Evolutionary conservation across 2,329 filamentous ascomycete genomes (phyloP), one percentile per base, ranked within the genome.

Genomic region (Emergomyces orientalis): DNA sequence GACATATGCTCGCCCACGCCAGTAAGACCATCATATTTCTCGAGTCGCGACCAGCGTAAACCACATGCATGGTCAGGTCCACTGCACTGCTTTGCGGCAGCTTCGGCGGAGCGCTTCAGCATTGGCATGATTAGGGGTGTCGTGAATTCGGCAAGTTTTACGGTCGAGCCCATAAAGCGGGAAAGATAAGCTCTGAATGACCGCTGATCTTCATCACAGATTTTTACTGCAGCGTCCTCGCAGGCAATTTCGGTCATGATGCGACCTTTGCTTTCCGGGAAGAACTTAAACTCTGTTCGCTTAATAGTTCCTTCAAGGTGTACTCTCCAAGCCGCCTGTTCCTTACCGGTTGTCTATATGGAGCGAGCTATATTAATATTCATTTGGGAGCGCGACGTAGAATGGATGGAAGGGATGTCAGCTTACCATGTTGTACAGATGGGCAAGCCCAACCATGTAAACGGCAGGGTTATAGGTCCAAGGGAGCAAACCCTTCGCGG

Each of bases 1-100:
- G 84, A 81, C 87, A 90, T 89, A 73, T 89, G 86, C 72, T 89
- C 86, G 5, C 87, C 87, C 1, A 89, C 82, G 7, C 86, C 87
- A 7, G 78, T 81, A 1, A 78, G 79, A 30, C 84, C 83, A 70
- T 88, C 85, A 73, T 81, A 88, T 9, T 73, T 72, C 0, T 74
- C 76, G 6, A 71, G 72, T 62, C 79, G 75, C 61, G 80, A 78
- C 55, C 80, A 72, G 41, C 65, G 63, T 25, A 70, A 58, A 22
- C 69, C 69, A 49, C 69, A 70, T 4, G 66, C 65, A 60, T 71
- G 68, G 43, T 69, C 62, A 5, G 67, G 65, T 2, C 69, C 69
- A 34, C 60, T 68, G 62, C 69, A 70, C 47, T 70, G 68, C n/a
- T 64, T 52, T 9, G 83, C 84, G 2, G 84, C 84, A 1, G 80